Conservation (phyloP, 1,284 basidiomycete species). For the Marasmius fiardii region DNA sequence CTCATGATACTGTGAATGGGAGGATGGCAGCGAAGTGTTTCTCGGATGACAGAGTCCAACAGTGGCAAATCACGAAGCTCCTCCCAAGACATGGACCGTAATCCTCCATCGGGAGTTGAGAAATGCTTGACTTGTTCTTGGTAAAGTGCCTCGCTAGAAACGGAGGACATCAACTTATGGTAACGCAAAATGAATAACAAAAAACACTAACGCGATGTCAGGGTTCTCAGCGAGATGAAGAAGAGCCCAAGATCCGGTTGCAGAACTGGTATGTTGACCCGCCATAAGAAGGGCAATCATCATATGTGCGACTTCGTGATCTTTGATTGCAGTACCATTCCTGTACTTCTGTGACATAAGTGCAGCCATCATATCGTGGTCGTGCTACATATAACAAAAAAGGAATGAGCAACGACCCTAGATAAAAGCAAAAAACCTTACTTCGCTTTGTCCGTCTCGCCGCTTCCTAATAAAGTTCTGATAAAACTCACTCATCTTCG, state of each 20-base stretch:
- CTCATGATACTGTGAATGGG: slow-evolving; percentile 94
- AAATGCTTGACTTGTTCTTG: slow-evolving; percentile 88
- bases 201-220: slow-evolving; percentile 66
- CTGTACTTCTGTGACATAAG: slow-evolving; percentile 87
- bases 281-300: slow-evolving; percentile 97
- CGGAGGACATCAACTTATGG: not conserved
- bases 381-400: slow-evolving; percentile 43
- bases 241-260: slow-evolving; percentile 90
- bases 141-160: slow-evolving; percentile 70
- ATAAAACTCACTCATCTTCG: slow-evolving; percentile 95
- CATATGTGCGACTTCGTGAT: slow-evolving; percentile 95
- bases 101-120: slow-evolving; percentile 74
- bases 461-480: slow-evolving; percentile 84
- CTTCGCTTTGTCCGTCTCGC: slow-evolving; percentile 47
- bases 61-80: slow-evolving; percentile 82
- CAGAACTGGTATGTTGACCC: slow-evolving; percentile 96
- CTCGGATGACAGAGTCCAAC: slow-evolving; percentile 88
- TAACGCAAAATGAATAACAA: slow-evolving; percentile 3
- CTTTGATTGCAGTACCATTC: slow-evolving; percentile 74
- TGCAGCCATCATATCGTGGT: slow-evolving; percentile 92
- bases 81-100: slow-evolving; percentile 85
- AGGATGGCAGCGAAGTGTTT: slow-evolving; percentile 90
- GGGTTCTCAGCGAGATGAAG: slow-evolving; percentile 84
- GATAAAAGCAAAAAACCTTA: slow-evolving; percentile 15
- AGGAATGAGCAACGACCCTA: not conserved